Percentiles rank a stretch among this genome's conserved stretches.
phyloP scores from a whole-genome alignment of 108 stramenopile species.

The Craspedostauros australis region DNA sequence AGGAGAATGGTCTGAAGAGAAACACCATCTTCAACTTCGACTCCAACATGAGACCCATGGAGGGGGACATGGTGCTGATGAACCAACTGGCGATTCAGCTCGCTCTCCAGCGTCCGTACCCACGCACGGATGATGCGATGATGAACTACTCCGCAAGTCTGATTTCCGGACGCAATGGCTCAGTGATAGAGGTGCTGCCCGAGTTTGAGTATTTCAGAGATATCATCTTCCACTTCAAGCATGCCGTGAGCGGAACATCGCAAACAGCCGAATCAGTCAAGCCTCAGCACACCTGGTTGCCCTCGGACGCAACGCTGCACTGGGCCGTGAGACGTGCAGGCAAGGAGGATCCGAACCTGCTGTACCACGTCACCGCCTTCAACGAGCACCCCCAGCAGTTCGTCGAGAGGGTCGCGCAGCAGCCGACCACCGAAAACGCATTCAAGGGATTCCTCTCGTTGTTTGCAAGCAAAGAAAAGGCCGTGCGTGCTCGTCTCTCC shows the following conservation, averaged over 20 bases:
- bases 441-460: conserved; percentile 71
- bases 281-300: conserved; percentile 69
- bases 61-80: conserved; percentile 75
- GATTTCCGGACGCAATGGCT: conserved; percentile 73
- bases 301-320: conserved; percentile 76
- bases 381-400: conserved; percentile 64
- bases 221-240: conserved; percentile 97
- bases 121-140: conserved; percentile 55
- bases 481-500: conserved; percentile 70
- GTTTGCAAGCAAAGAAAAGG: conserved; percentile 54
- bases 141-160: conserved; percentile 63
- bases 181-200: conserved; percentile 91
- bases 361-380: conserved; percentile 72
- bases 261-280: conserved; percentile 50
- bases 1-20: conserved; percentile 58
- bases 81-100: conserved; percentile 79
- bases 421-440: conserved; percentile 22
- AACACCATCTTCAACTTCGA: conserved; percentile 90
- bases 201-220: conserved; percentile 98
- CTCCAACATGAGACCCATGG: conserved; percentile 53
- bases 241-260: conserved; percentile 72
- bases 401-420: conserved; percentile 60
- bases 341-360: conserved; percentile 54
- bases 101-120: conserved; percentile 70
- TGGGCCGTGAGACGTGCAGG: conserved; percentile 63